A percentile compares a stretch with the other conserved stretches of the same genome.
Conservation (phyloP, 1,284 basidiomycete species). For the Pyrrhoderma lamaoense region DNA sequence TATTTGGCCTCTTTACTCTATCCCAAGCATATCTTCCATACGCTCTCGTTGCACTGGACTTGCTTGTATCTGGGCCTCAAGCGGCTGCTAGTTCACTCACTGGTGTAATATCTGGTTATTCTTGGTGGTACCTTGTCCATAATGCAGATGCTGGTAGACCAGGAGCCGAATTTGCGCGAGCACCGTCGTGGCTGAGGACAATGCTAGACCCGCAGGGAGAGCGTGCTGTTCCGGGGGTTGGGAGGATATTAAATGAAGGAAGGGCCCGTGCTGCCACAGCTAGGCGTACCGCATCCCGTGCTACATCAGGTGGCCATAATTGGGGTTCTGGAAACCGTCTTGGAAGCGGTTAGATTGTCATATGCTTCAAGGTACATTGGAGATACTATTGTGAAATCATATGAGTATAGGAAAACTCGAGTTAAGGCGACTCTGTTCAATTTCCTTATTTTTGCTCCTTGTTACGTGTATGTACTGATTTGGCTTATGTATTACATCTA, state of each 20-base stretch:
- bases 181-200: conserved; percentile 18
- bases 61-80: conserved; percentile 55
- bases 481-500: too few species aligned
- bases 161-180: conserved; percentile 29
- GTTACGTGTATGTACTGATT: too few species aligned
- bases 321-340: conserved; percentile 43
- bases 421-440: too few species aligned
- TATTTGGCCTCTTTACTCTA: conserved; percentile 68
- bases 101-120: conserved; percentile 69
- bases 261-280: conserved; percentile 25
- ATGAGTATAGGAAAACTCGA: too few species aligned
- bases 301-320: conserved; percentile 25
- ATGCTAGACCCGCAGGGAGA: conserved; percentile 29
- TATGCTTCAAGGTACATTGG: too few species aligned
- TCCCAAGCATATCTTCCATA: conserved; percentile 73
- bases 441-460: too few species aligned
- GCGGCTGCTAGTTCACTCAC: conserved; percentile 54
- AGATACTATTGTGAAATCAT: too few species aligned
- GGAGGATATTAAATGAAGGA: conserved; percentile 21
- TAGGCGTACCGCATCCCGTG: conserved; percentile 8
- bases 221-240: conserved; percentile 15
- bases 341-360: conserved; percentile 22
- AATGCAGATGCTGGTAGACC: conserved; percentile 22
- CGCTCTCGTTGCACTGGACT: conserved; percentile 64
- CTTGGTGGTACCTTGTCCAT: conserved; percentile 72